These are phyloP conservation scores for Fonsecaea monophora DNA, from an alignment of 2,329 filamentous ascomycete genomes.

Conservation along the genomic window DNA sequence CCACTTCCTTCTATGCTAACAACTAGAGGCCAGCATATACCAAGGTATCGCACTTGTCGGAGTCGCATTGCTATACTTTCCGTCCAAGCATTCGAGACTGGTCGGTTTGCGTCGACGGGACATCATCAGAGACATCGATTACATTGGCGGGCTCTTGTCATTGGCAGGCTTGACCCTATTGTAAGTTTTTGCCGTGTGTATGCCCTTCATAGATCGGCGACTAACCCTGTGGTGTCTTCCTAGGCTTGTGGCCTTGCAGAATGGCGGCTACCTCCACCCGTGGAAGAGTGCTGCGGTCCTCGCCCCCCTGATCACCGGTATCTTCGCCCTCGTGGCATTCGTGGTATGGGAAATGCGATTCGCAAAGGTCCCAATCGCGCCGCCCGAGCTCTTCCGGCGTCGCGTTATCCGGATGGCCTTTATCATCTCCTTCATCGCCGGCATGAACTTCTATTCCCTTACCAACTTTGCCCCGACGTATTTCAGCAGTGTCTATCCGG, in stretches of 20 bases:
- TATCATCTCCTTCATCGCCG: not conserved
- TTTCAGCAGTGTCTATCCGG: conserved; percentile 24
- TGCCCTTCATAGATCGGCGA: not conserved
- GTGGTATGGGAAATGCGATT: conserved; percentile 29
- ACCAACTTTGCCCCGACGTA: conserved; percentile 33
- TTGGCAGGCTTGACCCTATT: conserved; percentile 25
- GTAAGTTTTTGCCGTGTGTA: conserved; percentile 10
- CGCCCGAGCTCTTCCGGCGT: conserved; percentile 20
- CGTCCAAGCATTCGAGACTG: conserved; percentile 5
- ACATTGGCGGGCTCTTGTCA: conserved; percentile 24
- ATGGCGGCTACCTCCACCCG: conserved; percentile 28
- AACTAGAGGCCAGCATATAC: conserved; percentile 15
- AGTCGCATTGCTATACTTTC: conserved; percentile 24
- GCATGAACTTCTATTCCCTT: conserved; percentile 37
- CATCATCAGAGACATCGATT: conserved; percentile 26
- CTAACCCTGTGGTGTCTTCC: not conserved
- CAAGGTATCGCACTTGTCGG: conserved; percentile 20
- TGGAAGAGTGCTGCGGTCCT: conserved; percentile 29
- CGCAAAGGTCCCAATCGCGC: conserved; percentile 25
- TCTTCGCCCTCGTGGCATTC: conserved; percentile 13
- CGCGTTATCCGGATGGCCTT: conserved; percentile 46
- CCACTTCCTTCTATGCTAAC: conserved; percentile 1
- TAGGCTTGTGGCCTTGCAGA: conserved; percentile 30
- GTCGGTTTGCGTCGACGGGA: conserved; percentile 9
- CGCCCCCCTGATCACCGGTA: conserved; percentile 22